These are phyloP conservation scores for Sarocladium kiliense DNA, from an alignment of 2,329 filamentous ascomycete genomes.

Conservation along the genomic window DNA sequence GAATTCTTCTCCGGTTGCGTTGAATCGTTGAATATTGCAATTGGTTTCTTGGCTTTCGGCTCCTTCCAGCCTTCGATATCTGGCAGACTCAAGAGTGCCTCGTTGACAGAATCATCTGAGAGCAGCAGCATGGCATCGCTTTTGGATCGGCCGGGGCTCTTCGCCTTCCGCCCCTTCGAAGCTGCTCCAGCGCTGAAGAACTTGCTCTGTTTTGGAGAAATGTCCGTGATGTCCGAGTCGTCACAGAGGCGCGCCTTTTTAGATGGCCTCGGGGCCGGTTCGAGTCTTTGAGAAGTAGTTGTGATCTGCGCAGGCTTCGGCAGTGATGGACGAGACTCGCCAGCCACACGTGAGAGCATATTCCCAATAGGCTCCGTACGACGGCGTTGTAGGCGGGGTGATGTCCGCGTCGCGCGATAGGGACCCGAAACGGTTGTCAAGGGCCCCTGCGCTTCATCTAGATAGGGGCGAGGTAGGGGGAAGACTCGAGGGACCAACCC, in stretches of 20 bases:
- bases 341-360: conserved; percentile 28
- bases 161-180: conserved; percentile 14
- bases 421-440: conserved; percentile 13
- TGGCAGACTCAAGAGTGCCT: conserved; percentile 45
- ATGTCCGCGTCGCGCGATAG: conserved; percentile 19
- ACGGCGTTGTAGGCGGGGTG: conserved; percentile 39
- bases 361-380: conserved; percentile 47
- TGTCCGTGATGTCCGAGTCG: conserved; percentile 29
- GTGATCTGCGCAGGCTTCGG: conserved; percentile 11
- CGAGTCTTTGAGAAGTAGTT: conserved; percentile 15
- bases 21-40: conserved; percentile 42
- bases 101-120: conserved; percentile 54
- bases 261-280: conserved; percentile 34
- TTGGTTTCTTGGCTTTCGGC: conserved; percentile 28
- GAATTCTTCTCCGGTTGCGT: conserved; percentile 16
- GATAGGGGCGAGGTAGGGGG: conserved; percentile 53
- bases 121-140: conserved; percentile 38
- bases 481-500: conserved; percentile 51
- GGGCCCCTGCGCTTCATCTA: conserved; percentile 30
- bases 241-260: conserved; percentile 55
- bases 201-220: conserved; percentile 42
- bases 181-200: conserved; percentile 38
- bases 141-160: conserved; percentile 22
- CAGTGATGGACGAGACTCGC: conserved; percentile 15
- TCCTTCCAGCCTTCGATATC: conserved; percentile 45